These are phyloP conservation scores for Ceratocystis cacaofunesta DNA, from an alignment of 2,329 filamentous ascomycete genomes.

Conservation along the genomic window DNA sequence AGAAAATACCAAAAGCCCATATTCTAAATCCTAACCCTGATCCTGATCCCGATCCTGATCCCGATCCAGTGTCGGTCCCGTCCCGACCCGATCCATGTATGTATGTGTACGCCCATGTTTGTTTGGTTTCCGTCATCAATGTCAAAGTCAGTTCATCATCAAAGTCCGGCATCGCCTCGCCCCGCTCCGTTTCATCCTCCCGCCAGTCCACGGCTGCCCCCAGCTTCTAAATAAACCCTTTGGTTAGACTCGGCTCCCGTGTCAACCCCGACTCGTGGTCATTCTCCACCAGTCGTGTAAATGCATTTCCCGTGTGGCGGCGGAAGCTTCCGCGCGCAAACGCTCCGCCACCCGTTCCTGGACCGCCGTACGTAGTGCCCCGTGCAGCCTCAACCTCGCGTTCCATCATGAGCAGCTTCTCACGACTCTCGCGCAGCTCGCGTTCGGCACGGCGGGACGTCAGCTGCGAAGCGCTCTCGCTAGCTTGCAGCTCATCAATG, in stretches of 20 bases:
- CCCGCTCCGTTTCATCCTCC: not conserved
- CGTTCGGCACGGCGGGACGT: slow-evolving; percentile 73
- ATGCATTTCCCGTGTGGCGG: slow-evolving; percentile 26
- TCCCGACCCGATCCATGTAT: not conserved
- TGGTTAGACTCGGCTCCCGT: slow-evolving; percentile 53
- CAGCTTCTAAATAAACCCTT: slow-evolving; percentile 51
- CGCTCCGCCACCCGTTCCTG: slow-evolving; percentile 21
- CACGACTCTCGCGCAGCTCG: slow-evolving; percentile 75
- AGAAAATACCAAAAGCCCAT: not conserved
- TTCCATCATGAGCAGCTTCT: slow-evolving; percentile 68
- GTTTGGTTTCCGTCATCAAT: not conserved
- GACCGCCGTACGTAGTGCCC: slow-evolving; percentile 40
- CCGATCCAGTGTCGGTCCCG: not conserved
- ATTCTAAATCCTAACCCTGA: not conserved
- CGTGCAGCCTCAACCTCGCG: slow-evolving; percentile 63
- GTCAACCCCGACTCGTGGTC: slow-evolving; percentile 43
- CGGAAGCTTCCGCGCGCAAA: slow-evolving; percentile 33
- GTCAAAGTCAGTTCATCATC: not conserved
- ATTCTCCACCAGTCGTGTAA: slow-evolving; percentile 26
- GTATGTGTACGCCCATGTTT: not conserved
- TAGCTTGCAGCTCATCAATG: slow-evolving; percentile 86
- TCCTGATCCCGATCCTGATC: not conserved
- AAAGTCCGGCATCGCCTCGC: not conserved
- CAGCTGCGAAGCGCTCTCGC: slow-evolving; percentile 69
- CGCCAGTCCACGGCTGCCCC: not conserved